Evolutionary conservation across 2,329 filamentous ascomycete genomes (phyloP).

Genomic region (Beauveria brongniartii): DNA sequence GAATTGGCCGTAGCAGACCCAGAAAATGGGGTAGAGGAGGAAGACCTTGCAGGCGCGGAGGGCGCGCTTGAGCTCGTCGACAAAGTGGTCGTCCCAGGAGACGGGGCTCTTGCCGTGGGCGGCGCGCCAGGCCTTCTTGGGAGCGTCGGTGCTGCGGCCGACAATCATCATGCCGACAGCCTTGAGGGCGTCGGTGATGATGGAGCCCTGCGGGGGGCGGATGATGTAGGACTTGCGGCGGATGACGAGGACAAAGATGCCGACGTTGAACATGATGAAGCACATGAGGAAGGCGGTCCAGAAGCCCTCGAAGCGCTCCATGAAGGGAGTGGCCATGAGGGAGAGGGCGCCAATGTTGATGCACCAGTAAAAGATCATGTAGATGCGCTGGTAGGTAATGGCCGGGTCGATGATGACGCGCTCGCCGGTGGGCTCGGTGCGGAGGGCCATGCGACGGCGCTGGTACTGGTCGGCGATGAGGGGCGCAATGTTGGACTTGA

Average conservation of each 20-base stretch:
- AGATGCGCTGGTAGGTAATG: conserved; percentile 59
- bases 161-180: conserved; percentile 32
- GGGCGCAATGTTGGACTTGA: conserved; percentile 57
- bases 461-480: conserved; percentile 59
- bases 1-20: conserved; percentile 62
- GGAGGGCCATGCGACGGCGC: conserved; percentile 41
- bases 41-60: conserved; percentile 66
- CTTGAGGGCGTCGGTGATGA: conserved; percentile 58
- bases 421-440: conserved; percentile 41
- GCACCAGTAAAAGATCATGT: conserved; percentile 67
- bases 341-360: conserved; percentile 68
- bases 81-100: conserved; percentile 61
- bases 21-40: conserved; percentile 57
- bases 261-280: conserved; percentile 55
- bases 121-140: conserved; percentile 58
- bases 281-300: conserved; percentile 53
- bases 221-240: conserved; percentile 42
- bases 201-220: conserved; percentile 49
- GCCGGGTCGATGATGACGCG: conserved; percentile 59
- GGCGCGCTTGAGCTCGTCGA: conserved; percentile 62
- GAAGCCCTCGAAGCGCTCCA: conserved; percentile 61
- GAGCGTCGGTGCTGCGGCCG: conserved; percentile 43
- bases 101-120: conserved; percentile 37
- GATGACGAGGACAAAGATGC: conserved; percentile 42
- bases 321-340: conserved; percentile 56